phyloP scores from a whole-genome alignment of 2,329 filamentous ascomycete species.

The Hortaea werneckii region DNA sequence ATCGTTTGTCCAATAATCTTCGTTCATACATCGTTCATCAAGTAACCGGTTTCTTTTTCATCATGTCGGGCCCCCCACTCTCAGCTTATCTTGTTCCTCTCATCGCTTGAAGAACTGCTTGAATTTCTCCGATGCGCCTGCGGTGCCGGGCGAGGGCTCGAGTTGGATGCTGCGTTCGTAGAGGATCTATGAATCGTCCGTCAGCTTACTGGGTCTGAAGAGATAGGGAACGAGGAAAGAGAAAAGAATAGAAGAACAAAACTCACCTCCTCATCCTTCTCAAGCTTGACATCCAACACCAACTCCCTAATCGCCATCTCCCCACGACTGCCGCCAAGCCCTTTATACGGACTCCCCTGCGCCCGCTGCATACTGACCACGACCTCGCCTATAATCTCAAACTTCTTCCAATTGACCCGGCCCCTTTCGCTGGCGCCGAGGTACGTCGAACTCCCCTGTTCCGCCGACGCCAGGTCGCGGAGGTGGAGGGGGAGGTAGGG shows the following conservation, averaged over 20 bases:
- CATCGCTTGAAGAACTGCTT: constrained; percentile 37
- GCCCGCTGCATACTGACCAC: constrained; percentile 85
- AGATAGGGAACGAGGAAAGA: too few relatives aligned
- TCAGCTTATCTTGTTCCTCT: neutral
- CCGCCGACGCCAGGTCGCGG: constrained; percentile 80
- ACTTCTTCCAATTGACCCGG: constrained; percentile 95
- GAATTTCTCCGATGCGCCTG: constrained; percentile 26
- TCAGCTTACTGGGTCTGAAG: too few relatives aligned
- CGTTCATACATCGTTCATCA: too few relatives aligned
- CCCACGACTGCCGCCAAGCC: constrained; percentile 42
- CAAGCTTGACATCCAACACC: constrained; percentile 71
- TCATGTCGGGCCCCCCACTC: too few relatives aligned
- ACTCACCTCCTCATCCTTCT: constrained; percentile 78
- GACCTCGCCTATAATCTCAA: constrained; percentile 89
- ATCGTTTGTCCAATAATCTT: too few relatives aligned
- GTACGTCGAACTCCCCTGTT: constrained; percentile 86
- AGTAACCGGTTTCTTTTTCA: too few relatives aligned
- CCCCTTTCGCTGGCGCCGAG: constrained; percentile 32
- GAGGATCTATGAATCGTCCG: constrained; percentile 36
- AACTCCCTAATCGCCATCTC: constrained; percentile 62
- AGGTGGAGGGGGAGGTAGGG: constrained; percentile 87
- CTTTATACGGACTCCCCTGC: constrained; percentile 72
- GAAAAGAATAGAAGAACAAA: neutral
- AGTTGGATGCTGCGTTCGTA: constrained; percentile 49
- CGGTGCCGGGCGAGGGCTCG: constrained; percentile 30